Evolutionary conservation across 495 filamentous ascomycete genomes (phyloP).

Genomic region (Aspergillus asperescens): DNA sequence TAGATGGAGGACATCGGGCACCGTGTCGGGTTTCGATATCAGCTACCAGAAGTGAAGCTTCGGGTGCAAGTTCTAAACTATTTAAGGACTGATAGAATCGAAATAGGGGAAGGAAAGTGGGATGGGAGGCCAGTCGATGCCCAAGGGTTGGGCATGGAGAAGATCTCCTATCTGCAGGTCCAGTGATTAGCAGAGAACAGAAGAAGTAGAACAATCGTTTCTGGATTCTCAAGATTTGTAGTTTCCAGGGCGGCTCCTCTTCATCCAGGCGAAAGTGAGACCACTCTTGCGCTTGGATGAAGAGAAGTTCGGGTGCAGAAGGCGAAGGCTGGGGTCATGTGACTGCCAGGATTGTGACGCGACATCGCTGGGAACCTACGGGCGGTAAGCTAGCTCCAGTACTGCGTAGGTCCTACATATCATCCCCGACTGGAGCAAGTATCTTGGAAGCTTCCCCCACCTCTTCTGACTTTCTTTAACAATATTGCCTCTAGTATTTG

Average conservation of each 20-base stretch:
- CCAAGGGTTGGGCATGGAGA: constrained; percentile 13
- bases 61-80: too few relatives aligned
- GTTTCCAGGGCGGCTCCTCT: too few relatives aligned
- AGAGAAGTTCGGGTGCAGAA: too few relatives aligned
- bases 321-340: constrained; percentile 5
- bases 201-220: not conserved
- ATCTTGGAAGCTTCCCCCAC: constrained; percentile 1
- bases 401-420: constrained; percentile 4
- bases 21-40: not conserved
- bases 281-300: too few relatives aligned
- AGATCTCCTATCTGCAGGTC: not conserved
- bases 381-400: constrained; percentile 6
- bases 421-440: not conserved
- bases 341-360: constrained; percentile 16
- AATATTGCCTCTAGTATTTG: not conserved
- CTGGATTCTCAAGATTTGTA: not conserved
- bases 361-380: not conserved
- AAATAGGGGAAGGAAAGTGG: not conserved
- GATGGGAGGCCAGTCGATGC: constrained; percentile 7
- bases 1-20: not conserved
- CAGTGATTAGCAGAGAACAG: not conserved
- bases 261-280: too few relatives aligned
- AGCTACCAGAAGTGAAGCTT: not conserved
- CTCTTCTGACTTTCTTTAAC: constrained; percentile 3
- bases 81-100: not conserved